Base-by-base conservation (phyloP, 1,284 basidiomycete species). In the Sparassis latifolia region DNA sequence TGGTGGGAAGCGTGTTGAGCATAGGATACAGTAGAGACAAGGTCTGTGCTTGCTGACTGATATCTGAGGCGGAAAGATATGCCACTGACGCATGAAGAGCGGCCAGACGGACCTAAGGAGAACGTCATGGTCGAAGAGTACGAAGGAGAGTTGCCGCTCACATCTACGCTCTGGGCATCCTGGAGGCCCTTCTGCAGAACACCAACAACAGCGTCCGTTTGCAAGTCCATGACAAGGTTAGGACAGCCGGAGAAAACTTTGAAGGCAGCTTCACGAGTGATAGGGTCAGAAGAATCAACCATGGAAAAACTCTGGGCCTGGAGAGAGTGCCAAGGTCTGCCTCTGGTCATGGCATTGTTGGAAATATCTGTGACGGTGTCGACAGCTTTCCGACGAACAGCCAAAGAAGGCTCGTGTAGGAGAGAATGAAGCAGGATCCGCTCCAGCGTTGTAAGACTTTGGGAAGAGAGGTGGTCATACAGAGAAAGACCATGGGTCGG, bases 271-370 rank as follows among this genome's bases (percentile, higher is more conserved):
- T 83, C 80, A 50, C 80, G 71, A n/a, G 64, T 67, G 59, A 50
- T 66, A 55, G 55, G 64, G 45, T 73, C 73, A 2, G 68, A 57
- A 37, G 60, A 65, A 45, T 80, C 77, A 0, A 78, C 73, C 82
- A 88, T 85, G 45, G 66, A 73, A 59, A 86, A 89, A 0, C 76
- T 74, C 52, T 84, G 83, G 0, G 77, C 79, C 62, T 89, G 86
- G 2, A 90, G 71, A 2, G 82, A 80, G 60, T 87, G 86, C 86
- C 88, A 90, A 2, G 86, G 86, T 12, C 85, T 66, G 2, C 87
- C 86, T 1, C 85, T 74, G 27, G 67, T 64, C 82, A 90, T 87
- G 10, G 79, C 78, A 48, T 86, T 78, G 54, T 84, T 84, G 2
- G 86, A 82, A 35, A 90, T 69, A 59, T 90, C 86, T 51, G 77